These are phyloP conservation scores for Pelargonium hybrid DNA, from an alignment of 441 rosid genomes.

Conservation along the genomic window DNA sequence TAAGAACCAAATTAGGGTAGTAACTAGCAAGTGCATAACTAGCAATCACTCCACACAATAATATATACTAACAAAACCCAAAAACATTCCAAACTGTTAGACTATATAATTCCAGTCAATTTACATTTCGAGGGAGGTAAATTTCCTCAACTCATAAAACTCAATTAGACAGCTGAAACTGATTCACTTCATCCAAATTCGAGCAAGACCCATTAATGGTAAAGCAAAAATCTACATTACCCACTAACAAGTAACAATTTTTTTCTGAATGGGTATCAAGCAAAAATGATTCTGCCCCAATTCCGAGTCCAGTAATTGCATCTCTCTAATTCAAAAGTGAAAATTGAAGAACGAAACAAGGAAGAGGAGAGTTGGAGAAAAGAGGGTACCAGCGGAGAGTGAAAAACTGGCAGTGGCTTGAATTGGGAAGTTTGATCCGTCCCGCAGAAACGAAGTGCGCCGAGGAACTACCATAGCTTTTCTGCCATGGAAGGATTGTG, in stretches of 20 bases:
- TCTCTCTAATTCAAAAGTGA: neutral
- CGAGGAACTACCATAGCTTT: slow-evolving; percentile 23
- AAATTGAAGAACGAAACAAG: neutral
- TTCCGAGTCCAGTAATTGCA: neutral
- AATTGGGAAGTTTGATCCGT: slow-evolving; percentile 19
- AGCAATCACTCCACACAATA: neutral
- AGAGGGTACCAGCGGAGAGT: slow-evolving; percentile 23
- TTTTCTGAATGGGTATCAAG: neutral
- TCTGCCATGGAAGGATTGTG: slow-evolving; percentile 31
- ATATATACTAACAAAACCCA: neutral
- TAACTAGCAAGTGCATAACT: neutral
- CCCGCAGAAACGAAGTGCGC: slow-evolving; percentile 21
- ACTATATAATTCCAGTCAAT: neutral
- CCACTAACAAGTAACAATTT: neutral
- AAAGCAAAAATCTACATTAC: neutral
- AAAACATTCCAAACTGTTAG: neutral
- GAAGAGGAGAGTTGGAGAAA: neutral
- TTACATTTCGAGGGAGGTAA: neutral
- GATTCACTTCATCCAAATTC: neutral
- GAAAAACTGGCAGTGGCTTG: slow-evolving; percentile 13
- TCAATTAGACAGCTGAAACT: neutral
- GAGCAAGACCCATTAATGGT: neutral
- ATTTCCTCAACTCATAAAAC: neutral
- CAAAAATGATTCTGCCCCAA: neutral
- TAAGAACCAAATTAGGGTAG: neutral